These are phyloP conservation scores for Priceomyces haplophilus DNA, from an alignment of 805 yeast species.

Conservation along the genomic window DNA sequence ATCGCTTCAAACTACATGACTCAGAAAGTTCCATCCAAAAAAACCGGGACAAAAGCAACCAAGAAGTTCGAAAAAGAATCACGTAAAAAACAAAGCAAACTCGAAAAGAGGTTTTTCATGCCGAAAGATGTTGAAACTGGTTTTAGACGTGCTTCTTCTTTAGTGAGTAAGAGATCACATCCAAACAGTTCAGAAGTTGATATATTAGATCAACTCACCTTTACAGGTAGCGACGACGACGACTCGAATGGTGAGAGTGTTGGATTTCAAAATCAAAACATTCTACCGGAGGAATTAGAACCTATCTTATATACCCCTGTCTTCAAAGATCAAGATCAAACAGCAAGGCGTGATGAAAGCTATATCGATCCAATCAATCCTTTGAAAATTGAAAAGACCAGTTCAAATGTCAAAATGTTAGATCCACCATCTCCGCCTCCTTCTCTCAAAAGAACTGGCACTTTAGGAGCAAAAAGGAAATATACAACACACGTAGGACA, in stretches of 20 bases:
- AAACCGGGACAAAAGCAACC: constrained; percentile 9
- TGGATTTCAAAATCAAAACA: constrained; percentile 1
- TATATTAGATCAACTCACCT: constrained; percentile 11
- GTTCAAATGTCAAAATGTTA: not conserved
- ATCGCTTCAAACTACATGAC: constrained; percentile 64
- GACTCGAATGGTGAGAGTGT: not conserved
- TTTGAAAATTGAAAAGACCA: not conserved
- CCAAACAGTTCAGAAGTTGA: not conserved
- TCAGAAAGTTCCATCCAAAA: constrained; percentile 12
- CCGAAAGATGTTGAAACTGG: constrained; percentile 71
- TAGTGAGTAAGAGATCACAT: constrained; percentile 29
- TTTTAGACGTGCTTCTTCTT: constrained; percentile 49
- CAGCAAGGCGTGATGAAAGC: too few species aligned
- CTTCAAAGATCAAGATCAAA: too few species aligned
- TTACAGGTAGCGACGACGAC: constrained; percentile 16
- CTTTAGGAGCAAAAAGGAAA: constrained; percentile 16
- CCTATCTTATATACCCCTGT: not conserved
- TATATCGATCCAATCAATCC: not conserved
- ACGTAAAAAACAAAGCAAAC: constrained; percentile 11
- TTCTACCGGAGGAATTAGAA: constrained; percentile 3
- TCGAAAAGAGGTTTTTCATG: constrained; percentile 56
- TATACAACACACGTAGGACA: not conserved
- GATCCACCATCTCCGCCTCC: not conserved
- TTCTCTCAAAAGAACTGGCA: not conserved
- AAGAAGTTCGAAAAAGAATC: not conserved